Evolutionary conservation across 495 filamentous ascomycete genomes (phyloP).

Genomic region (Rhypophila decipiens): DNA sequence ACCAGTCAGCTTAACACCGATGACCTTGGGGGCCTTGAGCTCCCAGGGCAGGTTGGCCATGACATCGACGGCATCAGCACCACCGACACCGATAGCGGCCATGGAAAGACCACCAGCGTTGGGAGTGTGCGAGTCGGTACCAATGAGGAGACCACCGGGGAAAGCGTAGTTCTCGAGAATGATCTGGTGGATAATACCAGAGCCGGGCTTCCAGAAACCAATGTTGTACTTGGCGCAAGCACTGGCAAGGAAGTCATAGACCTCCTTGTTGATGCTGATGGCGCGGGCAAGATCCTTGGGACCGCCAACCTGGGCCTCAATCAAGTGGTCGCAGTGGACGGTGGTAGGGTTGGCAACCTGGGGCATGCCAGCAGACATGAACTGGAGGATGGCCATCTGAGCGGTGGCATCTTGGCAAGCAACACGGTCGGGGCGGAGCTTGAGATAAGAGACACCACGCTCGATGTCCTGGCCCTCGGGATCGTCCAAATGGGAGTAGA

Average conservation of each 20-base stretch:
- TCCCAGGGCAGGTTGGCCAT: slow-evolving; percentile 99
- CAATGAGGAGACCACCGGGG: slow-evolving; percentile 96
- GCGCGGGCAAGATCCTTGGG: slow-evolving; percentile 91
- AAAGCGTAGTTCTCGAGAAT: slow-evolving; percentile 97
- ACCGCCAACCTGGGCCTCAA: slow-evolving; percentile 94
- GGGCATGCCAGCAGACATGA: slow-evolving; percentile 97
- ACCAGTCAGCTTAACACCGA: slow-evolving; percentile 91
- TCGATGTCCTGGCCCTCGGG: slow-evolving; percentile 93
- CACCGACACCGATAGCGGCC: slow-evolving; percentile 95
- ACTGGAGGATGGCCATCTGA: slow-evolving; percentile 99
- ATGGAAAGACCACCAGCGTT: slow-evolving; percentile 97
- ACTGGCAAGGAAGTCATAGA: slow-evolving; percentile 94
- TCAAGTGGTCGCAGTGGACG: slow-evolving; percentile 99
- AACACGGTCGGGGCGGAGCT: slow-evolving; percentile 92
- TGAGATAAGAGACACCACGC: slow-evolving; percentile 91
- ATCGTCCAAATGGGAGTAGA: slow-evolving; percentile 98
- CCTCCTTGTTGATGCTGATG: slow-evolving; percentile 95
- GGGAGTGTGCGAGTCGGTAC: slow-evolving; percentile 97
- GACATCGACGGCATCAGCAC: slow-evolving; percentile 97
- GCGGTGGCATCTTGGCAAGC: slow-evolving; percentile 99
- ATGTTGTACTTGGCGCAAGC: slow-evolving; percentile 99
- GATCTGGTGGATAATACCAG: slow-evolving; percentile 99
- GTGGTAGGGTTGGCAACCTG: slow-evolving; percentile 91
- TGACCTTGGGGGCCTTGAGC: slow-evolving; percentile 94
- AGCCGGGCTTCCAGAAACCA: slow-evolving; percentile 98